Base-by-base conservation (phyloP, 768 basidiomycete genomes). In the Saitozyma sp. region DNA sequence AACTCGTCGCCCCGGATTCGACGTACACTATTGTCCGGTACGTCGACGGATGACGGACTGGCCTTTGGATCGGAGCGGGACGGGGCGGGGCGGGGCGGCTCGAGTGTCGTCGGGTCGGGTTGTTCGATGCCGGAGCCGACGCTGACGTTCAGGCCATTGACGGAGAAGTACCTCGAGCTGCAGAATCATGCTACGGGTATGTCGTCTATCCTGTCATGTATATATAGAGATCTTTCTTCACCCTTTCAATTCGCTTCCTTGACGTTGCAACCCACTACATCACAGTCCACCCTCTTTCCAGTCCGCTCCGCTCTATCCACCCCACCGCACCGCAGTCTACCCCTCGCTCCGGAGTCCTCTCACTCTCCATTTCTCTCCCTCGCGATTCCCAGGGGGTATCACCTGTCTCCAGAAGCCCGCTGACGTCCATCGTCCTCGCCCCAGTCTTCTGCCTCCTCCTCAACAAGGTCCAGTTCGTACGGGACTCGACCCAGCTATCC, bases 1-100 rank as follows among this genome's bases (percentile, higher is more conserved):
- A 94, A 88, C 82, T 96, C 50, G 85, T 84, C 1, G 87, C 88
- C 1, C 91, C 94, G 1, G 94, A 97, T 76, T 84, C 93, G 42
- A 92, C 89, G 1, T 96, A 96, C 76, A 89, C 91, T 0, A 87
- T 97, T 64, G 83, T 95, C 16, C 59, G 78, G 79, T 78, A n/a
- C 51, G 73, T 59, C 38, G 16, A 10, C 9, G 20, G 45, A 46
- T 6, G 45, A 29, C 29, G 29, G 29, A 29, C 29, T 5, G 5
- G 29, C 29, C 29, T 5, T 46, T 46, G 13, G n/a, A 46, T 29
- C 29, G 29, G 29, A 5, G 29, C 29, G 29, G 29, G 29, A 5
- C 29, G 29, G 29, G 29, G 29, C 29, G 29, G 29, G 29, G 2
- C 29, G 29, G 29, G n/a, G n/a, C n/a, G n/a, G n/a, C n/a, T n/a